A percentile compares a stretch with the other conserved stretches of the same genome.
Conservation (phyloP, 768 basidiomycete genomes). For the Kwoniella dendrophila region DNA sequence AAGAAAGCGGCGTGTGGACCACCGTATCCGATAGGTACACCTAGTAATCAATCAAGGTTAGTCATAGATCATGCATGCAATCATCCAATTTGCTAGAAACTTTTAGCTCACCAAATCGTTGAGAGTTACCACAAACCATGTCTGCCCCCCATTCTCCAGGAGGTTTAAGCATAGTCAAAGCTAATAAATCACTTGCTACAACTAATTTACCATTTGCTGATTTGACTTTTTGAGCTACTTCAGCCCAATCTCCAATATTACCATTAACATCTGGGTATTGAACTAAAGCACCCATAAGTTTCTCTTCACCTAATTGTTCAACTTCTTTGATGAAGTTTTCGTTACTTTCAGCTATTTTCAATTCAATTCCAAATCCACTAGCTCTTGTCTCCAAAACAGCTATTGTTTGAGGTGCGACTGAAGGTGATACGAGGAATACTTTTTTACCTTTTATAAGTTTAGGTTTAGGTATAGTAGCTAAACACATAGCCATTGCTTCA, state of each 20-base stretch:
- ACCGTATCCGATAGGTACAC: constrained; percentile 91
- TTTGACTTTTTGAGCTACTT: constrained; percentile 71
- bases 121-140: constrained; percentile 91
- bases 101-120: constrained; percentile 70
- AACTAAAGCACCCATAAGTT: constrained; percentile 82
- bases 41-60: constrained; percentile 17
- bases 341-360: constrained; percentile 69
- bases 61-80: not conserved
- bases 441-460: constrained; percentile 67
- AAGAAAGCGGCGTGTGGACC: constrained; percentile 98
- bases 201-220: constrained; percentile 75
- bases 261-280: constrained; percentile 95
- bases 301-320: constrained; percentile 57
- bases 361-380: constrained; percentile 86
- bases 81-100: not conserved
- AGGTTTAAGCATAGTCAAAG: constrained; percentile 86
- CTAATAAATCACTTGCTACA: constrained; percentile 88
- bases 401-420: constrained; percentile 84
- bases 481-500: constrained; percentile 96
- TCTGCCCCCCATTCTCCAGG: constrained; percentile 99
- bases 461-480: constrained; percentile 59
- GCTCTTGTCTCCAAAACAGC: constrained; percentile 87
- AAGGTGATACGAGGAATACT: constrained; percentile 81
- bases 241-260: constrained; percentile 70
- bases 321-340: constrained; percentile 62